A percentile compares a stretch with the other conserved stretches of the same genome.
Conservation (phyloP, 73 alveolate species). For the Durusdinium trenchii region DNA sequence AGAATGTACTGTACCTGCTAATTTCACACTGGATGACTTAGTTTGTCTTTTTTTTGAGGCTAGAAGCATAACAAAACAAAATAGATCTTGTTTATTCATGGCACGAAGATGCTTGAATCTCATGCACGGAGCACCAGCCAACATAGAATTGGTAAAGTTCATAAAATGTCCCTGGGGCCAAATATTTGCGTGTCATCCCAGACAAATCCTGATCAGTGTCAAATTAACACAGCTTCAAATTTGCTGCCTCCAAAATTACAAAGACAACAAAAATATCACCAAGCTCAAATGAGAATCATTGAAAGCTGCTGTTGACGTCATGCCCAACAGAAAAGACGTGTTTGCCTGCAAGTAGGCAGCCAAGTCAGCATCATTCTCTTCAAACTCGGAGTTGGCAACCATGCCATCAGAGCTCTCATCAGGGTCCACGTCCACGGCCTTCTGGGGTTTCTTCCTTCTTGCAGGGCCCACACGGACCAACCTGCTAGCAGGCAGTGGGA, state of each 20-base stretch:
- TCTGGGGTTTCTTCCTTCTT: background rate
- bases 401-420: background rate
- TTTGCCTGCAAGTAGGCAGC: background rate
- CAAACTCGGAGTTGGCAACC: background rate
- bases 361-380: background rate
- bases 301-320: background rate
- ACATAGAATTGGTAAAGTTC: background rate
- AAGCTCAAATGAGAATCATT: background rate
- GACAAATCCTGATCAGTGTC: background rate
- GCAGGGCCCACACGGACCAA: constrained; percentile 6
- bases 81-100: background rate
- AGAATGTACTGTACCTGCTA: background rate
- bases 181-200: constrained; percentile 2
- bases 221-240: background rate
- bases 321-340: background rate
- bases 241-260: no score
- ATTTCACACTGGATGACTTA: background rate
- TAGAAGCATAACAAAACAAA: no score
- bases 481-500: no score
- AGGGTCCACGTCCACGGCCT: background rate
- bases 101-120: background rate
- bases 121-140: constrained; percentile 37
- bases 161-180: constrained; percentile 31
- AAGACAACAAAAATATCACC: background rate
- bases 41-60: background rate